phyloP scores from a whole-genome alignment of 1,284 basidiomycete genomes.

The Trametes hirsuta region DNA sequence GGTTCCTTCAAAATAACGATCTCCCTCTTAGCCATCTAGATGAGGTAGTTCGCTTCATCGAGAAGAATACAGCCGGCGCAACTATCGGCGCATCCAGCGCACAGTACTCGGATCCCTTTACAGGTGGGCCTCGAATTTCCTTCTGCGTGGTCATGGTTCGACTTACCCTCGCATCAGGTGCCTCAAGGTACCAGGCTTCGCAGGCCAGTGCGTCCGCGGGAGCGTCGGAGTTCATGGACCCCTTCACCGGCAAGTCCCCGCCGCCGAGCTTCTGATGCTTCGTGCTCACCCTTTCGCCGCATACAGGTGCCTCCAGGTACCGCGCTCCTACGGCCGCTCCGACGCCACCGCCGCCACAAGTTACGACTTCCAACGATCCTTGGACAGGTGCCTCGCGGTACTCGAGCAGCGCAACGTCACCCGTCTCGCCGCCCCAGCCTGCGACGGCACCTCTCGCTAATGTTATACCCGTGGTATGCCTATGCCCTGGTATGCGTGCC shows the following conservation, averaged over 20 bases:
- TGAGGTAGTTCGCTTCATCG: conserved; percentile 92
- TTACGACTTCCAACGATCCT: conserved; percentile 51
- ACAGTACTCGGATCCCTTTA: conserved; percentile 89
- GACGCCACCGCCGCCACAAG: conserved; percentile 22
- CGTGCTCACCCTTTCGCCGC: conserved; percentile 9
- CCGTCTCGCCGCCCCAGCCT: conserved; percentile 20
- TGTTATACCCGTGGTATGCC: conserved; percentile 63
- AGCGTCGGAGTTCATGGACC: conserved; percentile 38
- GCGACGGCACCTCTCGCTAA: conserved; percentile 26
- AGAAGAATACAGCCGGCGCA: conserved; percentile 86
- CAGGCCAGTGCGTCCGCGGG: conserved; percentile 31
- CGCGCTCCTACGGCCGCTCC: conserved; percentile 29
- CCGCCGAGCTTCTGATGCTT: conserved; percentile 7
- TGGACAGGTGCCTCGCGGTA: conserved; percentile 77
- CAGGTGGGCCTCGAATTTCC: conserved; percentile 54
- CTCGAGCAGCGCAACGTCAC: conserved; percentile 37
- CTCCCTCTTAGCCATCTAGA: conserved; percentile 86
- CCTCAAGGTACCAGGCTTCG: conserved; percentile 60
- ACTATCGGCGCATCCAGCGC: conserved; percentile 59
- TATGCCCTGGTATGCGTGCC: too few species aligned
- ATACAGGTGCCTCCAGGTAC: conserved; percentile 44
- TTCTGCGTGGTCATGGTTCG: not conserved
- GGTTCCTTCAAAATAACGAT: conserved; percentile 86
- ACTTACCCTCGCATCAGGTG: conserved; percentile 42
- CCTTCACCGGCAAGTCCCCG: conserved; percentile 39